A percentile compares a stretch with the other conserved stretches of the same genome.
These are phyloP conservation scores for Coffea humblotiana DNA, from an alignment of 305 asterid species.

Conservation along the genomic window DNA sequence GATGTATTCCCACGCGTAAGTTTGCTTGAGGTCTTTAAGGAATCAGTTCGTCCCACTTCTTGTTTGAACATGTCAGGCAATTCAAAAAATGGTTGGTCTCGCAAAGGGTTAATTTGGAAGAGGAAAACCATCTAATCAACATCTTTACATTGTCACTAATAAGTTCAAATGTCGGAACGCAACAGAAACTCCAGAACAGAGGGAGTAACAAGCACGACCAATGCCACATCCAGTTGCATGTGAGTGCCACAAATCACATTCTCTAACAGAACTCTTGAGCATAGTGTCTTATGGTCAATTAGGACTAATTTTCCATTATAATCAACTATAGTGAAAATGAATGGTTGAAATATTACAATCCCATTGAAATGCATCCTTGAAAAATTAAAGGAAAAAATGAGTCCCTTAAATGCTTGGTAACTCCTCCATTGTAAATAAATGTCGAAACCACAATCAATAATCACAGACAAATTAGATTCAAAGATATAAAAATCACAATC, in stretches of 20 bases:
- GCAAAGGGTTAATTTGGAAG: not conserved
- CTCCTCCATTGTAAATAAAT: too few species aligned
- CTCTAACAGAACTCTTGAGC: slow-evolving; percentile 8
- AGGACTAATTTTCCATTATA: not conserved
- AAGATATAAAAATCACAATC: not conserved
- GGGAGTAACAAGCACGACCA: not conserved
- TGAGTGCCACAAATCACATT: too few species aligned
- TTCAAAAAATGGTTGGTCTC: not conserved
- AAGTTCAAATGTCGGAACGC: not conserved
- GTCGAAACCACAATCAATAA: not conserved
- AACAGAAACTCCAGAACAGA: not conserved
- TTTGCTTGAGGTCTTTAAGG: not conserved
- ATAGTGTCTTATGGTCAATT: too few species aligned
- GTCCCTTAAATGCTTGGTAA: too few species aligned
- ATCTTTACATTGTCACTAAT: not conserved
- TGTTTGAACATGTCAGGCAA: not conserved
- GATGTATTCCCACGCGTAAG: too few species aligned
- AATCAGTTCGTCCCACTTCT: not conserved
- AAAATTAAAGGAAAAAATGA: too few species aligned
- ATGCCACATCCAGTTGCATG: too few species aligned
- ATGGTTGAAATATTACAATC: not conserved
- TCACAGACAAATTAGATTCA: not conserved
- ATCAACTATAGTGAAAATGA: not conserved
- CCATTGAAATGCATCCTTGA: not conserved
- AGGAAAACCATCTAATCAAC: not conserved